Percentiles rank a stretch among this genome's conserved stretches.
phyloP scores from a whole-genome alignment of 345 rosid genomes.

The Reutealis trisperma region DNA sequence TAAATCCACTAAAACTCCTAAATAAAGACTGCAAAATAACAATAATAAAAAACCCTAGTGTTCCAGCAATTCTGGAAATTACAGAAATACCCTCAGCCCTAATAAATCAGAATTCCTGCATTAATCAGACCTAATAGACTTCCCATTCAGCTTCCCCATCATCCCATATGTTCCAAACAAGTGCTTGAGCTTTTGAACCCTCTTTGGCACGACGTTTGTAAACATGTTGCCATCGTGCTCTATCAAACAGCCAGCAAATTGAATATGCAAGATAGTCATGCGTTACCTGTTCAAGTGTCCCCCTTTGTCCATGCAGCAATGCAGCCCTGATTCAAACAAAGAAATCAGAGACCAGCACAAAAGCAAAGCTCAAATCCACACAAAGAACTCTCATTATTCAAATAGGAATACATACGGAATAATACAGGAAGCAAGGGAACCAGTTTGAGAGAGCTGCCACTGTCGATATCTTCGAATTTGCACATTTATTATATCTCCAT shows the following conservation, averaged over 20 bases:
- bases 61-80: too few species aligned
- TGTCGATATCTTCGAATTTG: constrained; percentile 93
- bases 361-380: constrained; percentile 6
- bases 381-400: constrained; percentile 4
- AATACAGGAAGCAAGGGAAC: constrained; percentile 77
- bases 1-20: too few species aligned
- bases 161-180: too few species aligned
- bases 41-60: too few species aligned
- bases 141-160: too few species aligned
- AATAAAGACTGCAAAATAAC: too few species aligned
- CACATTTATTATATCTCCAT: constrained; percentile 90
- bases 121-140: too few species aligned
- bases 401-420: constrained; percentile 70
- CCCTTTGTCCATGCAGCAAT: constrained; percentile 84
- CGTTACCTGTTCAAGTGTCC: constrained; percentile 76
- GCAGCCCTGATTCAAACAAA: constrained; percentile 62
- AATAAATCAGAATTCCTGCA: too few species aligned
- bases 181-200: too few species aligned
- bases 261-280: constrained; percentile 1
- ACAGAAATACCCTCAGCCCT: too few species aligned
- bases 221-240: too few species aligned
- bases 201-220: too few species aligned
- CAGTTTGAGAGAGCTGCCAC: constrained; percentile 89
- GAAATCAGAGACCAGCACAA: constrained; percentile 22
- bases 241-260: background rate